Evolutionary conservation across 371 early-diverging fungal genomes (phyloP).

Genomic region (Mortierella polycephala): DNA sequence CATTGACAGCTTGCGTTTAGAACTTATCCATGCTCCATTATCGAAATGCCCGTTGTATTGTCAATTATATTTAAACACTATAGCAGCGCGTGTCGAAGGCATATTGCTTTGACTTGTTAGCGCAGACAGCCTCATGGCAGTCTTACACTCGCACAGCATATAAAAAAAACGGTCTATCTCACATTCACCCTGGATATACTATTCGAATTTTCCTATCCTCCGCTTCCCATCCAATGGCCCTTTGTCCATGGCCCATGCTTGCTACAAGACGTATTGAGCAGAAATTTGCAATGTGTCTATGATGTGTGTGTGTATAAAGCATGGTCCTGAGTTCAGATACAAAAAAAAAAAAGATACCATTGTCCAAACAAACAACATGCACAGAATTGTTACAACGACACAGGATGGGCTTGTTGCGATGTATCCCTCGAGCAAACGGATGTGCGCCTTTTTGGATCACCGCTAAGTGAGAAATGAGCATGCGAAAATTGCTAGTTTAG

Average conservation of each 20-base stretch:
- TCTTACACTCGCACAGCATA: too few relatives aligned
- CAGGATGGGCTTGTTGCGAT: not conserved
- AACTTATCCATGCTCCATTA: too few relatives aligned
- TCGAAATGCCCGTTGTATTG: too few relatives aligned
- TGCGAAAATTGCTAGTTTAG: not conserved
- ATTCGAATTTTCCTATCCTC: not conserved
- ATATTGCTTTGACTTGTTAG: too few relatives aligned
- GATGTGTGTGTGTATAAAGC: slow-evolving; percentile 1
- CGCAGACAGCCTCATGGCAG: too few relatives aligned
- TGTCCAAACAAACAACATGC: slow-evolving; percentile 10
- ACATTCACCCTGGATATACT: not conserved
- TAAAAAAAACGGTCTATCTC: too few relatives aligned
- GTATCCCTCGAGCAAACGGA: not conserved
- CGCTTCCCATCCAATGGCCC: slow-evolving; percentile 14
- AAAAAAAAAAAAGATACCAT: not conserved
- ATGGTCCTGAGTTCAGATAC: slow-evolving; percentile 25
- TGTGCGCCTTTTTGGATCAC: slow-evolving; percentile 8
- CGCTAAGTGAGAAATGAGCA: not conserved
- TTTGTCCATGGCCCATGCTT: slow-evolving; percentile 27
- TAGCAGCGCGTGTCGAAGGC: too few relatives aligned
- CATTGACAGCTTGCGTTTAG: too few relatives aligned
- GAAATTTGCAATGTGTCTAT: not conserved
- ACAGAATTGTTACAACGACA: not conserved
- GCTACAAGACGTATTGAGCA: too few relatives aligned
- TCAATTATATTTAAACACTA: too few relatives aligned